Evolutionary conservation across 129 eudicot genomes (phyloP), one percentile per base, ranked within the genome.

Genomic region (Lactuca sativa): DNA sequence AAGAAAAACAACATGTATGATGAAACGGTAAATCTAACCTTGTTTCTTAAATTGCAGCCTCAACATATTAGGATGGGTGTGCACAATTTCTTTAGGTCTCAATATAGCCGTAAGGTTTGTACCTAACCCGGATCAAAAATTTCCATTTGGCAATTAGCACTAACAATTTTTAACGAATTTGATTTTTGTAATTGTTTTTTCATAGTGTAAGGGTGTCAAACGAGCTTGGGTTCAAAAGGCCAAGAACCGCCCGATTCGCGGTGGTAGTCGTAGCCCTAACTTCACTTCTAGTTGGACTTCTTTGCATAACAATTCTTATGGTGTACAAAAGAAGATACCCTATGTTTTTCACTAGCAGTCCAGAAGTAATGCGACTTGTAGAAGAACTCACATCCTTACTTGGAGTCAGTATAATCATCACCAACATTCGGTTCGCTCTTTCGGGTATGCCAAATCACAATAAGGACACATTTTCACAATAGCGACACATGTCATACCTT

Each of bases 161-260:
- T 21, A 48, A 48, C 38, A 21, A 53, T 48, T 7, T 51, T 13
- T 60, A n/a, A 44, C 54, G 37, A 16, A 15, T 30, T 10, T 44
- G 53, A 55, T n/a, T 9, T 11, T 56, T 4, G 54, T 53, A 31
- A 67, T 47, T 72, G 13, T 51, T 12, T 53, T 57, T 49, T 2
- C 62, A 30, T 87, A 86, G 92, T 52, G 85, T 86, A 44, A 34
- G 90, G 79, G 87, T 83, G 38, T 83, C 84, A n/a, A 83, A 83
- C 62, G 87, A 83, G 61, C 78, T 83, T 9, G 84, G 84, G 11
- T 65, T 59, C 13, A 9, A 62, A 43, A 77, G 79, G 31, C 87
- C 87, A 16, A 61, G 58, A 56, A 57, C 54, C 30, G 75, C 76
- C 30, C 44, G 69, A 52, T 71, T 83, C 51, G 52, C 84, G 5